Percentiles rank a stretch among this genome's conserved stretches.
These are phyloP conservation scores for Aphanocladium album DNA, from an alignment of 2,329 filamentous ascomycete genomes.

Conservation along the genomic window DNA sequence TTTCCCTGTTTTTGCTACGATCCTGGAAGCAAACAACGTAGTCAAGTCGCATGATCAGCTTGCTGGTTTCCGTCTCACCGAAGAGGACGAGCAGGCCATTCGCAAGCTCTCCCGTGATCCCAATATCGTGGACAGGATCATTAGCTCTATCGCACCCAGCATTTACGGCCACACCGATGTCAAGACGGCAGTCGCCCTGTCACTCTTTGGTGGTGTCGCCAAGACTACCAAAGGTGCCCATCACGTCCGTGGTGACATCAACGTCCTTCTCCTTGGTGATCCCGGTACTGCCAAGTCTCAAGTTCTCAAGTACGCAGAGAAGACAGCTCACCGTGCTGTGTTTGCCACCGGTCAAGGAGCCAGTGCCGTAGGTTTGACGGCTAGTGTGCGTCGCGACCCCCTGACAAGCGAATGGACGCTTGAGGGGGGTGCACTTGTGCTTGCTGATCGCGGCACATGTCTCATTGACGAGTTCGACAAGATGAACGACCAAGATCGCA, in stretches of 20 bases:
- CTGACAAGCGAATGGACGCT: constrained; percentile 96
- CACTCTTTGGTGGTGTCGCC: constrained; percentile 88
- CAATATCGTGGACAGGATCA: constrained; percentile 85
- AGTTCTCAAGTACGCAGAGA: constrained; percentile 94
- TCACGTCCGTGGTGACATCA: constrained; percentile 94
- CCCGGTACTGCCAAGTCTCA: constrained; percentile 98
- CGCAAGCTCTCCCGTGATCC: constrained; percentile 83
- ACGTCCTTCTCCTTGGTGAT: constrained; percentile 91
- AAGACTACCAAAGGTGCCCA: constrained; percentile 88
- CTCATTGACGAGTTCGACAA: constrained; percentile 99
- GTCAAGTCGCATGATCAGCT: constrained; percentile 97
- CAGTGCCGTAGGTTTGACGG: constrained; percentile 94
- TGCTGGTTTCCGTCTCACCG: constrained; percentile 89
- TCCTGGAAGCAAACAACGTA: constrained; percentile 94
- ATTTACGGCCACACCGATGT: constrained; percentile 97
- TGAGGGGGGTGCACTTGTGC: constrained; percentile 89
- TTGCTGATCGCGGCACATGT: constrained; percentile 91
- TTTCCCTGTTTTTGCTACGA: constrained; percentile 96
- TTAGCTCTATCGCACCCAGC: constrained; percentile 89
- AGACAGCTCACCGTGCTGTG: constrained; percentile 92
- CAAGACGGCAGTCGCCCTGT: constrained; percentile 93
- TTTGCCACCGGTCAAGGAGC: constrained; percentile 98
- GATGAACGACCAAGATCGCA: constrained; percentile 99
- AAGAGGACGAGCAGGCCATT: constrained; percentile 90
- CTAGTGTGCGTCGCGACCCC: constrained; percentile 90